phyloP scores from a whole-genome alignment of 768 basidiomycete species.

The Jaapia argillacea region DNA sequence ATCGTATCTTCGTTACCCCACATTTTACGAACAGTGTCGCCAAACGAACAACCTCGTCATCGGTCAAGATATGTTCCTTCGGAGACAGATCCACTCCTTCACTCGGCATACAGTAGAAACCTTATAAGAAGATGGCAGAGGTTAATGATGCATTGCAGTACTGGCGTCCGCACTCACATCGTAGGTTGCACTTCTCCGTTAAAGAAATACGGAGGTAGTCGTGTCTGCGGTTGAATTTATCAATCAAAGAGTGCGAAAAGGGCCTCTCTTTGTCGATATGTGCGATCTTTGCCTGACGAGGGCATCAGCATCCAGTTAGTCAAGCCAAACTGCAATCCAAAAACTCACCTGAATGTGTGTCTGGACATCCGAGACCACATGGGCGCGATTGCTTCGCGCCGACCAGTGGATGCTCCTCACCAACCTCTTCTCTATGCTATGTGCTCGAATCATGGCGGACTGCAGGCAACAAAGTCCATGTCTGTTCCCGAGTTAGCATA shows the following conservation, averaged over 20 bases:
- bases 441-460: no score
- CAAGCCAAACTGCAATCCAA: no score
- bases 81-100: conserved; percentile 74
- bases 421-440: no score
- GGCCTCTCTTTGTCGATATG: conserved; percentile 37
- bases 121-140: conserved; percentile 26
- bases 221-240: conserved; percentile 58
- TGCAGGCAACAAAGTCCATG: no score
- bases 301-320: no score
- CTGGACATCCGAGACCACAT: not conserved
- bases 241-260: conserved; percentile 47
- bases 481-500: no score
- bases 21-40: conserved; percentile 69
- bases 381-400: not conserved
- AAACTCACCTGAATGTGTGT: no score
- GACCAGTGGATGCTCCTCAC: no score
- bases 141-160: conserved; percentile 2
- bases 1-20: conserved; percentile 79
- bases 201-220: conserved; percentile 85
- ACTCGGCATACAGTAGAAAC: conserved; percentile 88
- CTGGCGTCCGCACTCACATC: conserved; percentile 40
- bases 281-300: conserved; percentile 53
- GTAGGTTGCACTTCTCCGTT: conserved; percentile 80
- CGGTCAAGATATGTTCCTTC: conserved; percentile 53
- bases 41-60: conserved; percentile 66